Conservation (phyloP, 1,284 basidiomycete species). For the Fistulina hepatica region DNA sequence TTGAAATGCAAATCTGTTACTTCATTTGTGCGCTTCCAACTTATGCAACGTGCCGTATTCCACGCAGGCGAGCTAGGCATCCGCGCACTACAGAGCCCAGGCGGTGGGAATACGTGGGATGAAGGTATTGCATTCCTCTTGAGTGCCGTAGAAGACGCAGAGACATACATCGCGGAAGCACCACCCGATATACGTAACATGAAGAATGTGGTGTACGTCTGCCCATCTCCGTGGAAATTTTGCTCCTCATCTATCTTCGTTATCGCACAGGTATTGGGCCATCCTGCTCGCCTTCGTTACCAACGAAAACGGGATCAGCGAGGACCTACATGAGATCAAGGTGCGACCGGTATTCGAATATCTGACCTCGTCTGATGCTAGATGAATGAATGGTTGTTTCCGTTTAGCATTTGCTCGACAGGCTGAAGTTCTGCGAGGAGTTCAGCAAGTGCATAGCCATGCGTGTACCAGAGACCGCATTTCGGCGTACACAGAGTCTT, state of each 20-base stretch:
- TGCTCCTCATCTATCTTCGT: no score
- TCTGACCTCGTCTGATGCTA: neutral
- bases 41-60: conserved; percentile 48
- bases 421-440: conserved; percentile 37
- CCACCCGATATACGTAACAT: conserved; percentile 52
- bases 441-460: conserved; percentile 35
- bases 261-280: no score
- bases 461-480: conserved; percentile 34
- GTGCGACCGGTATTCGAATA: conserved; percentile 21
- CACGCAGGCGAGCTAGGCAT: conserved; percentile 47
- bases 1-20: conserved; percentile 38
- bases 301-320: conserved; percentile 36
- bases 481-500: conserved; percentile 36
- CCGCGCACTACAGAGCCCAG: conserved; percentile 26
- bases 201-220: conserved; percentile 41
- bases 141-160: conserved; percentile 47
- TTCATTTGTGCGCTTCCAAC: conserved; percentile 37
- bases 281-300: conserved; percentile 40
- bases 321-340: conserved; percentile 37
- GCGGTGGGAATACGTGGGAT: conserved; percentile 36
- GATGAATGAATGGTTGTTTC: neutral
- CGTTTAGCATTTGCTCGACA: conserved; percentile 30
- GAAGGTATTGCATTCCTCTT: conserved; percentile 48
- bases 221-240: no score
- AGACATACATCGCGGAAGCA: conserved; percentile 39